These are phyloP conservation scores for Colletotrichum navitas DNA, from an alignment of 2,329 filamentous ascomycete genomes.

Conservation along the genomic window DNA sequence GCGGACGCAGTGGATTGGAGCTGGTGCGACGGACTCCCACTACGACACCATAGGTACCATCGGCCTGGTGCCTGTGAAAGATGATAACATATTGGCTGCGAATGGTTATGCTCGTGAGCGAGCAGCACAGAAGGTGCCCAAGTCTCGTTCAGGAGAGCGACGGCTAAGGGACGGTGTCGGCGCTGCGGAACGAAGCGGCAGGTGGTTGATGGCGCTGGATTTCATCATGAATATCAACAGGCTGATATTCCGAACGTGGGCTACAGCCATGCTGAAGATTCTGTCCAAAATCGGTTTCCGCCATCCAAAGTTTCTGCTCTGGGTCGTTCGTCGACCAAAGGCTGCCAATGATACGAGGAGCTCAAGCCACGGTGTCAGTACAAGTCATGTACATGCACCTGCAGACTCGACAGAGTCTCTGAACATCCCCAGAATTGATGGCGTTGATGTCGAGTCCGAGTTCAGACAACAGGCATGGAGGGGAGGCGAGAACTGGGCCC, in stretches of 20 bases:
- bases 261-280: conserved; percentile 65
- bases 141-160: conserved; percentile 59
- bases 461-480: conserved; percentile 72
- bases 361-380: conserved; percentile 9
- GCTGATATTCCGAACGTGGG: conserved; percentile 70
- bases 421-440: conserved; percentile 68
- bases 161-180: conserved; percentile 77
- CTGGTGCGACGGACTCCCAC: conserved; percentile 60
- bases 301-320: conserved; percentile 73
- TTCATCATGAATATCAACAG: conserved; percentile 82
- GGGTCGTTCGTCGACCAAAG: conserved; percentile 59
- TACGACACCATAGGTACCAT: conserved; percentile 68
- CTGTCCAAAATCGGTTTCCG: conserved; percentile 72
- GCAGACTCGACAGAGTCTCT: conserved; percentile 46
- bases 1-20: conserved; percentile 63
- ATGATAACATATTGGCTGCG: conserved; percentile 55
- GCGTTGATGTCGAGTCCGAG: conserved; percentile 85
- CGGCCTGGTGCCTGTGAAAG: conserved; percentile 67
- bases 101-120: conserved; percentile 79
- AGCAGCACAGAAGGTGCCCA: conserved; percentile 70
- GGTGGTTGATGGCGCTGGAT: conserved; percentile 81
- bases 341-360: conserved; percentile 40
- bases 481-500: conserved; percentile 51
- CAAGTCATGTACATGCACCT: neutral
- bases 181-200: conserved; percentile 80